Evolutionary conservation across 169 alveolate species (phyloP).

Genomic region (Cyclospora cayetanensis): DNA sequence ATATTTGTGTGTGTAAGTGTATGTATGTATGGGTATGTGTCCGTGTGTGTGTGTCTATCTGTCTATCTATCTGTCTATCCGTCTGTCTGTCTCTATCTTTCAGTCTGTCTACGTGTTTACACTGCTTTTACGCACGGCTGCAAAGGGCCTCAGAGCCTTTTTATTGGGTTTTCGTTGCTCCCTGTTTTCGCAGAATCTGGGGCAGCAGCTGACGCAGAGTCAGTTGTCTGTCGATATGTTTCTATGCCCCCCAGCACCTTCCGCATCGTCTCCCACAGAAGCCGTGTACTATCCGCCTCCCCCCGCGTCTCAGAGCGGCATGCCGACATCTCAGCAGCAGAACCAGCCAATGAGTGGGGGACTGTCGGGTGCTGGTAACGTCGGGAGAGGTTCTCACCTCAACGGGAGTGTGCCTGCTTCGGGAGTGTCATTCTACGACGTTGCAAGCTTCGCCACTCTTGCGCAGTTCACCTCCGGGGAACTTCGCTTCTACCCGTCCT

Average conservation of each 20-base stretch:
- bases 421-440: conserved; percentile 61
- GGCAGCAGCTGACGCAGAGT: conserved; percentile 79
- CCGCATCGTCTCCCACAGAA: conserved; percentile 70
- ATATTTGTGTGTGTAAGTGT: no score
- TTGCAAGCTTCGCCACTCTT: conserved; percentile 82
- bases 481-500: conserved; percentile 80
- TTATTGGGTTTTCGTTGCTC: not conserved
- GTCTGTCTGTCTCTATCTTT: not conserved
- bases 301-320: not conserved
- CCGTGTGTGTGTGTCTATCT: not conserved
- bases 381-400: not conserved
- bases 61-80: not conserved
- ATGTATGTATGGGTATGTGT: not conserved
- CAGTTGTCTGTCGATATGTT: conserved; percentile 82
- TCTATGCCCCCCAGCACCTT: conserved; percentile 75
- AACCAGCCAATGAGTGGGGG: no score
- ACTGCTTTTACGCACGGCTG: not conserved
- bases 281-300: not conserved
- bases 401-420: not conserved
- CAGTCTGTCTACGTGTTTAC: not conserved
- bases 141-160: not conserved
- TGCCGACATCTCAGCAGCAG: not conserved
- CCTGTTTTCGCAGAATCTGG: conserved; percentile 23
- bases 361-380: conserved; percentile 22
- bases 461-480: conserved; percentile 88